A percentile compares a stretch with the other conserved stretches of the same genome.
Conservation (phyloP, 2,329 filamentous ascomycete species). For the Diplocarpon mali region DNA sequence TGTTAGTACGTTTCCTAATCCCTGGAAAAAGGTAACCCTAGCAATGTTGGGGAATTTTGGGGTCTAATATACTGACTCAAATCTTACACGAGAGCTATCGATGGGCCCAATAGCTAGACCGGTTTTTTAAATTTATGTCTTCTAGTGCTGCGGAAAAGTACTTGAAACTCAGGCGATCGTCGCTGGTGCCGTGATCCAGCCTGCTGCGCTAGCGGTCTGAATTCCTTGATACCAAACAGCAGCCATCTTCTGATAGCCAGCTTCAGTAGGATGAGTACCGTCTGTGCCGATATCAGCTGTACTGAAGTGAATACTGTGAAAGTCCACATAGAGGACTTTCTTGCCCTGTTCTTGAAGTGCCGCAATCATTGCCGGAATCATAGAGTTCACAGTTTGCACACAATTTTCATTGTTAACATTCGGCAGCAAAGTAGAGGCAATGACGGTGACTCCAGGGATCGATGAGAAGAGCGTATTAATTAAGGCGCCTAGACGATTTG, state of each 20-base stretch:
- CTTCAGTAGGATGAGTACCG: constrained; percentile 1
- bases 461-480: constrained; percentile 1
- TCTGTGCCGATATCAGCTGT: neutral
- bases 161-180: neutral
- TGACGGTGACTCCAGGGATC: constrained; percentile 1
- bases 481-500: neutral
- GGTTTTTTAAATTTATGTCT: no score
- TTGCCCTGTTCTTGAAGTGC: neutral
- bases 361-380: neutral
- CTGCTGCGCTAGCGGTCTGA: neutral
- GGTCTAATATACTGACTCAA: no score
- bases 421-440: constrained; percentile 3
- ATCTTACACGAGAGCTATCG: neutral
- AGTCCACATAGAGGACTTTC: neutral
- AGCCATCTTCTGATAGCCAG: constrained; percentile 3
- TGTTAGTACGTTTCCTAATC: no score
- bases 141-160: no score
- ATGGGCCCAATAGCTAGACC: no score
- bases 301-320: neutral
- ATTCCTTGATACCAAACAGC: neutral
- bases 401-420: no score
- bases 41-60: no score
- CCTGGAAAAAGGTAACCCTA: no score
- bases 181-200: neutral
- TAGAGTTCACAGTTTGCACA: no score